Evolutionary conservation across 176 grass and related monocot genomes (phyloP), one percentile per base, ranked within the genome.

Genomic region (Avena eriantha): DNA sequence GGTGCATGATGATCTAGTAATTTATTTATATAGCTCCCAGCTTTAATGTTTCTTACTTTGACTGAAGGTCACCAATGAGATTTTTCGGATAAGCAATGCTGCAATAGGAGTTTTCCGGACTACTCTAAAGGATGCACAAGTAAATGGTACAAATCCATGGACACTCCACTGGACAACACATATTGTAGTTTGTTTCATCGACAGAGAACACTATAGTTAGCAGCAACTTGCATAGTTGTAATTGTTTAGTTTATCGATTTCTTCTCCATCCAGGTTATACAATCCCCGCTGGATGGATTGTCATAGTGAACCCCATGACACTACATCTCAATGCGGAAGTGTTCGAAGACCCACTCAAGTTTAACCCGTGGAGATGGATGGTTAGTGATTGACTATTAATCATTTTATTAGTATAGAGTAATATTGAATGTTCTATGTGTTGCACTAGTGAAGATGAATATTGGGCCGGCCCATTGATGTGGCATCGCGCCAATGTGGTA

Each of bases 11-110:
- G 13, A 1, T 81, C 65, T 26, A 15, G 2, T 14, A 24, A 39
- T 49, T 33, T 81, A 68, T 6, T 64, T 64, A 29, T 63, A 64
- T 5, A 65, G 1, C 31, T 65, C 61, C 61, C 31, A 65, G 31
- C 3, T 7, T 65, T 1, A 35, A 1, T 31, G 36, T 64, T 21
- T 31, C 29, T 82, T 82, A 7, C 54, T 71, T 56, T 57, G 5
- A 23, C 22, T 33, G 69, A 84, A 84, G 69, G 82, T 84, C 6
- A 43, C 72, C 16, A 84, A 84, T 74, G 82, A 84, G 69, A 70
- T 84, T 45, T 73, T 24, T 7, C 36, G 69, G 61, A 74, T 84
- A 41, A 84, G 82, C 45, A 74, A 84, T 17, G 39, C 13, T 0
- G 69, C 69, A 1, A 55, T 70, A 47, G 82, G 82, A 24, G 26